Evolutionary conservation across 306 rosid species (phyloP).

Genomic region (Cucumis melo): DNA sequence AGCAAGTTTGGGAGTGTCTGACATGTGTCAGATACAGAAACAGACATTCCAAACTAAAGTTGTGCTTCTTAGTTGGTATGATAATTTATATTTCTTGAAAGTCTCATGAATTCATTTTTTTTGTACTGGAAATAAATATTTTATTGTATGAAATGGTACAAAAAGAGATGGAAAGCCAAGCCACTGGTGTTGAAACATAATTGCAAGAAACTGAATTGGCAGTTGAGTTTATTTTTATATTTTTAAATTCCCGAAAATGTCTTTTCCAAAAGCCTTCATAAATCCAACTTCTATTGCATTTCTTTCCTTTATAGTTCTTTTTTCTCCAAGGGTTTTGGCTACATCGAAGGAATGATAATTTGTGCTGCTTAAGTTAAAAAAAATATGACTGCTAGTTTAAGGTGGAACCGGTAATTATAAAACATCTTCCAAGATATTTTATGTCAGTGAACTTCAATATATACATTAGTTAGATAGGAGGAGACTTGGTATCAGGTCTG

Average conservation of each 20-base stretch:
- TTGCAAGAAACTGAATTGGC: not conserved
- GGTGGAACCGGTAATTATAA: not conserved
- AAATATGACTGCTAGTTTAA: not conserved
- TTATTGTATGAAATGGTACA: not conserved
- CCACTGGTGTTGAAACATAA: not conserved
- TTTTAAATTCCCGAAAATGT: not conserved
- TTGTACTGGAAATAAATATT: not conserved
- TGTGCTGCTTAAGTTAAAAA: not conserved
- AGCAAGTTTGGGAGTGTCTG: not conserved
- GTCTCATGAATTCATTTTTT: not conserved
- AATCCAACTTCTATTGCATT: not conserved
- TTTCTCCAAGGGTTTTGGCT: not conserved
- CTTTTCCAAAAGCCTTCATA: not conserved
- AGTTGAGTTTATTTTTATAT: not conserved
- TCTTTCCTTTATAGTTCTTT: not conserved
- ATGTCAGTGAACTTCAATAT: not conserved
- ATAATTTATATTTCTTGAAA: not conserved
- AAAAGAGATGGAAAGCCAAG: not conserved
- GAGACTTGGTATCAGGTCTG: not conserved
- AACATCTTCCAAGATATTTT: not conserved
- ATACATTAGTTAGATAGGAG: not conserved
- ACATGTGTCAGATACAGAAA: not conserved
- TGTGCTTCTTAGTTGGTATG: constrained; percentile 27
- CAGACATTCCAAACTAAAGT: not conserved
- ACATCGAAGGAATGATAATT: not conserved